These are phyloP conservation scores for Auricularia cornea DNA, from an alignment of 768 basidiomycete genomes.

Conservation along the genomic window DNA sequence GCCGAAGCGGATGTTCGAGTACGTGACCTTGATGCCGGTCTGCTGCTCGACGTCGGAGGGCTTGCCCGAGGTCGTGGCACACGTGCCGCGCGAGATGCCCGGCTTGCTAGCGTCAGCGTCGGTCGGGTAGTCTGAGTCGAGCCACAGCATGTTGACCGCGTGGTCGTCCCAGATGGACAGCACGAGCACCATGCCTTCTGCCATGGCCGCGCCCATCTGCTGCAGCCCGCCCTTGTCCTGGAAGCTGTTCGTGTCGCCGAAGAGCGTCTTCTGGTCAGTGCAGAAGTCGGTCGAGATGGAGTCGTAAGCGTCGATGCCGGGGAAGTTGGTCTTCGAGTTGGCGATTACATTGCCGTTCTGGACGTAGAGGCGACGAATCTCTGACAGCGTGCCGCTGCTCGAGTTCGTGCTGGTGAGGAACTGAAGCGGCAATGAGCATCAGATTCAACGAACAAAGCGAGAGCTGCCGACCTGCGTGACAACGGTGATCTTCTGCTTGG, in stretches of 20 bases:
- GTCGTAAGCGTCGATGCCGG: constrained; percentile 34
- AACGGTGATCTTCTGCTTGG: constrained; percentile 13
- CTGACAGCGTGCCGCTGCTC: constrained; percentile 37
- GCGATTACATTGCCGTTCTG: constrained; percentile 41
- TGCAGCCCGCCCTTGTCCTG: too few species aligned
- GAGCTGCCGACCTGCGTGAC: not conserved
- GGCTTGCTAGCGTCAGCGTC: constrained; percentile 22
- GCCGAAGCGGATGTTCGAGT: constrained; percentile 49
- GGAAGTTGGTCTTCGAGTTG: constrained; percentile 40
- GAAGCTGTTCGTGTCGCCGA: constrained; percentile 39
- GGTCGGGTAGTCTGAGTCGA: constrained; percentile 43
- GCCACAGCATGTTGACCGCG: constrained; percentile 47
- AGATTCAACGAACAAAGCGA: too few species aligned
- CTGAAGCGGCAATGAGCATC: constrained; percentile 46
- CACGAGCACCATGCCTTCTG: constrained; percentile 41
- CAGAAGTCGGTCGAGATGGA: constrained; percentile 45
- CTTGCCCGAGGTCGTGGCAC: constrained; percentile 38
- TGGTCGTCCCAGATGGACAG: constrained; percentile 50
- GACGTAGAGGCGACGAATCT: constrained; percentile 49
- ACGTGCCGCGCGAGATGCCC: constrained; percentile 43
- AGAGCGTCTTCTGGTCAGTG: constrained; percentile 34
- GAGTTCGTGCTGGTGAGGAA: constrained; percentile 43
- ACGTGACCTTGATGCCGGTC: constrained; percentile 39
- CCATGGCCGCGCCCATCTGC: constrained; percentile 30
- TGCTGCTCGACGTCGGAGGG: constrained; percentile 36